Percentiles rank a stretch among this genome's conserved stretches.
These are phyloP conservation scores for Botrytis porri DNA, from an alignment of 2,329 filamentous ascomycete species.

Conservation along the genomic window DNA sequence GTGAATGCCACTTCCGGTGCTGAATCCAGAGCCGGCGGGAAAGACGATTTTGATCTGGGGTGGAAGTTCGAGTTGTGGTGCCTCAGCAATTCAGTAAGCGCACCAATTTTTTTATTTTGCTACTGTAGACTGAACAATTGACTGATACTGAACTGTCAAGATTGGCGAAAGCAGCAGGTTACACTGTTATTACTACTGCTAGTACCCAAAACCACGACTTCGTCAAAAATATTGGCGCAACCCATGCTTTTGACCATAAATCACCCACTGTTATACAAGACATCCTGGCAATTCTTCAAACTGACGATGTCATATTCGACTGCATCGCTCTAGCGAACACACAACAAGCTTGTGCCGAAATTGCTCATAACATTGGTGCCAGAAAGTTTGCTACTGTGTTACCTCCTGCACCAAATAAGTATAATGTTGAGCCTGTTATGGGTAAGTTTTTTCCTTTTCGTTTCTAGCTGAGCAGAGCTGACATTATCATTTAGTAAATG, in stretches of 20 bases:
- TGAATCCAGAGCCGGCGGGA: slow-evolving; percentile 21
- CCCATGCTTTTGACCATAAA: slow-evolving; percentile 46
- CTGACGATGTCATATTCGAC: slow-evolving; percentile 30
- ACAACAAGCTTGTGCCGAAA: slow-evolving; percentile 33
- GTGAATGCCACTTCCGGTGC: slow-evolving; percentile 22
- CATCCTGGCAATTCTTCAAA: slow-evolving; percentile 23
- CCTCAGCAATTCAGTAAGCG: slow-evolving; percentile 26
- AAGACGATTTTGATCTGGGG: slow-evolving; percentile 32
- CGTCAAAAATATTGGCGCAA: slow-evolving; percentile 45
- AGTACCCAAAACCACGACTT: slow-evolving; percentile 45
- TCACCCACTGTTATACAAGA: slow-evolving; percentile 25
- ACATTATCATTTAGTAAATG: slow-evolving; percentile 28
- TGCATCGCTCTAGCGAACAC: slow-evolving; percentile 31
- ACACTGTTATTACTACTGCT: slow-evolving; percentile 45
- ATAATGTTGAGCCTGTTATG: slow-evolving; percentile 30
- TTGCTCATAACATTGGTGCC: slow-evolving; percentile 34
- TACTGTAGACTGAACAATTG: background rate
- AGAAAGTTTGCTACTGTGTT: slow-evolving; percentile 26
- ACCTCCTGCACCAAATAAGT: slow-evolving; percentile 24
- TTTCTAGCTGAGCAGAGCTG: slow-evolving; percentile 14
- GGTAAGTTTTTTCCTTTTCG: slow-evolving; percentile 25
- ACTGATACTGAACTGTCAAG: background rate
- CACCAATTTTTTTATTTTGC: background rate
- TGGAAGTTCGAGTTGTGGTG: slow-evolving; percentile 28
- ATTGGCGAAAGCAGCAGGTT: slow-evolving; percentile 37